Conservation (phyloP, 345 rosid species). For the Pugionium cornutum region DNA sequence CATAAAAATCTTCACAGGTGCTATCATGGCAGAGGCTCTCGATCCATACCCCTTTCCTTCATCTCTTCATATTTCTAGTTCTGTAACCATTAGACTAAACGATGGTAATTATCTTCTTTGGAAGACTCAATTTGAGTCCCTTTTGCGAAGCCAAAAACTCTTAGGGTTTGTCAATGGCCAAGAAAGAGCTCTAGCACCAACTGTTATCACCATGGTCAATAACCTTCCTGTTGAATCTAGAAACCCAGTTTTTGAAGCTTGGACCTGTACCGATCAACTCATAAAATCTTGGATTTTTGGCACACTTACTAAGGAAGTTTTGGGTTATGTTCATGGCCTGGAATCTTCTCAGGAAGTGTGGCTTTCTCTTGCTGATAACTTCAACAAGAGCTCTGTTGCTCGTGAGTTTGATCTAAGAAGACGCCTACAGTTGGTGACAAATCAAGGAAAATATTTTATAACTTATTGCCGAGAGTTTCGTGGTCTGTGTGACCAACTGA, state of each 20-base stretch:
- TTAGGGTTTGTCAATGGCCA: not conserved
- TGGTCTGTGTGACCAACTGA: not conserved
- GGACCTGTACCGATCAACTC: not conserved
- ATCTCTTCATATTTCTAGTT: not conserved
- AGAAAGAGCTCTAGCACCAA: fast-evolving
- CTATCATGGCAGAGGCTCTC: not conserved
- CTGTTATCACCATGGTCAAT: not conserved
- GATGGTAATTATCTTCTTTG: not conserved
- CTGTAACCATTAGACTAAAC: not conserved
- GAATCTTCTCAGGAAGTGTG: not conserved
- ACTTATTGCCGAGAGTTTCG: not conserved
- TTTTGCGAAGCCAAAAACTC: not conserved
- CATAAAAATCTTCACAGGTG: not conserved
- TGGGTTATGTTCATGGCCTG: not conserved
- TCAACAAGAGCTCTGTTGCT: not conserved
- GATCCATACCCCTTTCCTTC: not conserved
- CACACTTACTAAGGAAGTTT: not conserved
- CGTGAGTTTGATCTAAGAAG: not conserved
- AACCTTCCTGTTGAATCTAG: not conserved
- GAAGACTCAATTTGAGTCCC: not conserved
- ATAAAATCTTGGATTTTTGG: constrained; percentile 1
- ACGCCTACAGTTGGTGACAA: not conserved
- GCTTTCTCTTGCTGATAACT: not conserved
- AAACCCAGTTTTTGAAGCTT: not conserved
- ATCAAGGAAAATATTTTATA: fast-evolving